A percentile compares a stretch with the other conserved stretches of the same genome.
phyloP scores from a whole-genome alignment of 2,329 filamentous ascomycete species.

The Aspergillus melleus region DNA sequence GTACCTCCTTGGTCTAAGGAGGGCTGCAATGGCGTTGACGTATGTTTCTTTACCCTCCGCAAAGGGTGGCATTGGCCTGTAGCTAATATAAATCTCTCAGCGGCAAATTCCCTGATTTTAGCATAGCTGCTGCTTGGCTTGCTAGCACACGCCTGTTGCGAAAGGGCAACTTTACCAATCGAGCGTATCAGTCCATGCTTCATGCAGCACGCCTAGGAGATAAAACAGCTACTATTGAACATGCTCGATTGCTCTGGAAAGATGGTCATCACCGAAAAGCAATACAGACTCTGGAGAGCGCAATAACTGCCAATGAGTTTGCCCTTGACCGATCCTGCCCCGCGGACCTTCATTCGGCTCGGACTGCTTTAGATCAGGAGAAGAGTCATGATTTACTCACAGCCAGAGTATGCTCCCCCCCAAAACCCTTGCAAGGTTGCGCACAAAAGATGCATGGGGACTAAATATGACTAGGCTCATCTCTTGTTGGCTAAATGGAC shows the following conservation, averaged over 20 bases:
- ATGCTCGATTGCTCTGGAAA: slow-evolving; percentile 88
- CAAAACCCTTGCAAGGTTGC: too few relatives aligned
- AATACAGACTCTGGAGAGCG: slow-evolving; percentile 84
- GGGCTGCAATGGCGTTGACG: slow-evolving; percentile 82
- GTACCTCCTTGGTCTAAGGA: slow-evolving; percentile 80
- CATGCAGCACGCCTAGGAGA: slow-evolving; percentile 84
- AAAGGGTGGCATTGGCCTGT: slow-evolving; percentile 3
- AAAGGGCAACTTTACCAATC: slow-evolving; percentile 78
- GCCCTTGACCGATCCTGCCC: slow-evolving; percentile 47
- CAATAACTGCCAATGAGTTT: slow-evolving; percentile 80
- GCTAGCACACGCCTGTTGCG: slow-evolving; percentile 80
- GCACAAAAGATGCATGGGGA: background rate
- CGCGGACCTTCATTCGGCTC: slow-evolving; percentile 34
- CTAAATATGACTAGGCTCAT: slow-evolving; percentile 59
- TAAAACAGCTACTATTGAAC: slow-evolving; percentile 86
- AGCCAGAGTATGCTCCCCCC: slow-evolving; percentile 37
- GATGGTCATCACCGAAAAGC: slow-evolving; percentile 92
- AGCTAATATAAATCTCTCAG: slow-evolving; percentile 29
- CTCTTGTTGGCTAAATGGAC: slow-evolving; percentile 95
- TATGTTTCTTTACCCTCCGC: slow-evolving; percentile 6
- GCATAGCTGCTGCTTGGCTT: slow-evolving; percentile 83
- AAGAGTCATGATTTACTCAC: slow-evolving; percentile 54
- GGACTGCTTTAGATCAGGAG: slow-evolving; percentile 41
- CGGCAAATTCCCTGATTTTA: slow-evolving; percentile 63
- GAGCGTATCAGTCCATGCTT: slow-evolving; percentile 90